These are phyloP conservation scores for Fusarium scirpi DNA, from an alignment of 2,329 filamentous ascomycete genomes.

Conservation along the genomic window DNA sequence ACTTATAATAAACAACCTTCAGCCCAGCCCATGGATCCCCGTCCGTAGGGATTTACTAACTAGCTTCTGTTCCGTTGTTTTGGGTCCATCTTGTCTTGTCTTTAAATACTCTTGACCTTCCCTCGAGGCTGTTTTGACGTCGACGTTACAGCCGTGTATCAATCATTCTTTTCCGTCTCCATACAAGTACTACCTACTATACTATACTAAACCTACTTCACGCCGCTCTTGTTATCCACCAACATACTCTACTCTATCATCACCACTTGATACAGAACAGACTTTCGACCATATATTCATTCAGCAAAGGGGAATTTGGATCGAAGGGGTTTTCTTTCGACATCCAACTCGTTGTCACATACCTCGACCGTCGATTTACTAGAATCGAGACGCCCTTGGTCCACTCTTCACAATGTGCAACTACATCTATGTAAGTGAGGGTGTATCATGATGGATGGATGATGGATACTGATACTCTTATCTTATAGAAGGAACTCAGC, in stretches of 20 bases:
- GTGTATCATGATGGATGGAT: neutral
- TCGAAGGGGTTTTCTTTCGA: neutral
- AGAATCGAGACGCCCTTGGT: slow-evolving; percentile 7
- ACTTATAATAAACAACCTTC: slow-evolving; percentile 45
- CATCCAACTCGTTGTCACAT: neutral
- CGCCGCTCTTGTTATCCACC: slow-evolving; percentile 19
- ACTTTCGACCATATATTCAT: slow-evolving; percentile 4
- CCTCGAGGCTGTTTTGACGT: slow-evolving; percentile 29
- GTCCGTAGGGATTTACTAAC: slow-evolving; percentile 37
- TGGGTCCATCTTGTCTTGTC: slow-evolving; percentile 41
- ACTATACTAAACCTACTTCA: slow-evolving; percentile 19
- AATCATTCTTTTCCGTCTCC: slow-evolving; percentile 4
- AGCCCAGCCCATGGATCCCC: slow-evolving; percentile 38
- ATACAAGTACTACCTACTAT: neutral
- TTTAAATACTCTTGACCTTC: slow-evolving; percentile 44
- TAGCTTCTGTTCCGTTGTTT: slow-evolving; percentile 39
- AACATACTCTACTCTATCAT: slow-evolving; percentile 5
- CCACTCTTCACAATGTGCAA: slow-evolving; percentile 59
- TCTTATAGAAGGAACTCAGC: slow-evolving; percentile 61
- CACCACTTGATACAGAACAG: slow-evolving; percentile 13
- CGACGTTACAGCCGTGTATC: slow-evolving; percentile 23
- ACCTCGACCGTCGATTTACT: slow-evolving; percentile 4
- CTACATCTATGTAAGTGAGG: slow-evolving; percentile 60
- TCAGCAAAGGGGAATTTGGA: neutral
- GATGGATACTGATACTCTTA: slow-evolving; percentile 21